Evolutionary conservation across 2,329 filamentous ascomycete genomes (phyloP).

Genomic region (Aaosphaeria arxii): DNA sequence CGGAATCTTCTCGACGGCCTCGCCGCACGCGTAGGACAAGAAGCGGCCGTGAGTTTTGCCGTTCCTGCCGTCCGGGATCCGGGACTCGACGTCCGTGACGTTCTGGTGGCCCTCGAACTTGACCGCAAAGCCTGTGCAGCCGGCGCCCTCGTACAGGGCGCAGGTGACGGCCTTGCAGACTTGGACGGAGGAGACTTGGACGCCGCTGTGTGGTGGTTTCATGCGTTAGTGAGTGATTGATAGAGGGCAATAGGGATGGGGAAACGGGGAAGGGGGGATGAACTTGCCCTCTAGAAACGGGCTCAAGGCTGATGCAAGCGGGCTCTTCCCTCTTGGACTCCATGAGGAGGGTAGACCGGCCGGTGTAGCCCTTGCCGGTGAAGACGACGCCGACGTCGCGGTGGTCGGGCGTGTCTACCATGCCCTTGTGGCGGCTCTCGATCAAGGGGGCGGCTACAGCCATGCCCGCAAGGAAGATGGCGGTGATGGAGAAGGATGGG

Average conservation of each 20-base stretch:
- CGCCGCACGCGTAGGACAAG: too few species aligned
- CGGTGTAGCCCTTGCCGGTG: conserved; percentile 7
- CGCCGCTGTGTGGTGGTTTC: neutral
- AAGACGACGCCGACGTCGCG: conserved; percentile 17
- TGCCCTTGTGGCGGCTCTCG: conserved; percentile 9
- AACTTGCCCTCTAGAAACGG: too few species aligned
- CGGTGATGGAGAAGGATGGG: neutral
- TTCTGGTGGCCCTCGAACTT: neutral
- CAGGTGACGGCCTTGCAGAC: conserved; percentile 3
- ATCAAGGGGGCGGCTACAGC: conserved; percentile 1
- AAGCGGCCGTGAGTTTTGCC: too few species aligned
- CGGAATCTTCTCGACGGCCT: too few species aligned
- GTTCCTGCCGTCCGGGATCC: too few species aligned
- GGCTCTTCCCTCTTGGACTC: conserved; percentile 3
- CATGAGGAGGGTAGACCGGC: conserved; percentile 8
- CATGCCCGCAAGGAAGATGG: neutral
- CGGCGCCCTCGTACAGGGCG: neutral
- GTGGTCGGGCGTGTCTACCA: conserved; percentile 13
- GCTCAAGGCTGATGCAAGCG: neutral
- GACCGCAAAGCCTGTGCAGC: neutral
- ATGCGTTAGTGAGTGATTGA: neutral
- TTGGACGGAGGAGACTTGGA: conserved; percentile 5
- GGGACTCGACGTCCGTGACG: neutral
- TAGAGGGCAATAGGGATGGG: neutral
- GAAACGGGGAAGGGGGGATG: too few species aligned